Evolutionary conservation across 2,329 filamentous ascomycete genomes (phyloP).

Genomic region (Colletotrichum coccodes): DNA sequence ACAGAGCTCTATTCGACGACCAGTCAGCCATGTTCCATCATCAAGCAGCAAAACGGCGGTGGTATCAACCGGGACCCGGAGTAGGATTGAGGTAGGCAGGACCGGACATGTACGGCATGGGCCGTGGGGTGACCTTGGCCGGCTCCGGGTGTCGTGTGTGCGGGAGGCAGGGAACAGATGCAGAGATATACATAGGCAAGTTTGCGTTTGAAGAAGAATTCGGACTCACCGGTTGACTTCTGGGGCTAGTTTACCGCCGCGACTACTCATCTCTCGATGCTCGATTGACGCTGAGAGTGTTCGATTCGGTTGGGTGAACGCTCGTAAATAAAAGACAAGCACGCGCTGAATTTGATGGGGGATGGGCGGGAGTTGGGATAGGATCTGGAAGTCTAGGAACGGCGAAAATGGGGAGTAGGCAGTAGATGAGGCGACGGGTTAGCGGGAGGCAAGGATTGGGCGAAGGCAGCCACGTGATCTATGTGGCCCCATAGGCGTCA

Average conservation of each 20-base stretch:
- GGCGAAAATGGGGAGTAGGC: constrained; percentile 35
- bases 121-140: constrained; percentile 20
- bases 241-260: constrained; percentile 95
- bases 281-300: constrained; percentile 31
- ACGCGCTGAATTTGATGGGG: constrained; percentile 39
- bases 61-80: not conserved
- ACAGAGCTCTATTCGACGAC: constrained; percentile 81
- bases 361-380: constrained; percentile 28
- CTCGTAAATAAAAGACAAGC: constrained; percentile 38
- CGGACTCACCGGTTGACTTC: constrained; percentile 93
- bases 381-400: constrained; percentile 33
- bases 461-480: constrained; percentile 23
- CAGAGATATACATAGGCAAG: constrained; percentile 16
- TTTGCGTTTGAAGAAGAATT: constrained; percentile 20
- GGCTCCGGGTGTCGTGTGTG: constrained; percentile 22
- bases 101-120: constrained; percentile 14
- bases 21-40: constrained; percentile 43
- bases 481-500: constrained; percentile 14
- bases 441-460: constrained; percentile 32
- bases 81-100: not conserved
- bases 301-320: constrained; percentile 32
- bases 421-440: constrained; percentile 34
- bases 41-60: constrained; percentile 1
- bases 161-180: constrained; percentile 14
- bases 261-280: constrained; percentile 93